These are phyloP conservation scores for Hymenoscyphus salicellus DNA, from an alignment of 2,329 filamentous ascomycete species.

Conservation along the genomic window DNA sequence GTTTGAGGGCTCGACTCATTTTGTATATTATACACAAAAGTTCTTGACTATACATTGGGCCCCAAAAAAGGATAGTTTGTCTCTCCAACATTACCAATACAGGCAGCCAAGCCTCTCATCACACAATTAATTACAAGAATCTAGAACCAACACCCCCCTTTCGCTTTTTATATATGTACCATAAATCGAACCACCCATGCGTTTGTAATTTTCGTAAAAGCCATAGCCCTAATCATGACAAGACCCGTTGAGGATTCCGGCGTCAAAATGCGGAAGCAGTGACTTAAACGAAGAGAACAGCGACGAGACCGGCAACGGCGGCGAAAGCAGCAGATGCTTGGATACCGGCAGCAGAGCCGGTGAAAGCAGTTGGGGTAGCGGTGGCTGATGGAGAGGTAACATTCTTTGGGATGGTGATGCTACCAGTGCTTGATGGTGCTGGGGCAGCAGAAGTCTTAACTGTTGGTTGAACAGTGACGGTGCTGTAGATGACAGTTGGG, in stretches of 20 bases:
- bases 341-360: conserved; percentile 34
- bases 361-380: conserved; percentile 20
- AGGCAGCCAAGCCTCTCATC: conserved; percentile 2
- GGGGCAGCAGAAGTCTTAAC: conserved; percentile 15
- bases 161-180: conserved; percentile 9
- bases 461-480: conserved; percentile 29
- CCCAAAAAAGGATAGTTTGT: conserved; percentile 2
- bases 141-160: conserved; percentile 5
- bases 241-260: conserved; percentile 25
- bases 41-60: conserved; percentile 9
- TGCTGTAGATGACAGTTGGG: conserved; percentile 28
- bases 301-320: conserved; percentile 25
- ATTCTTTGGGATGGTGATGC: conserved; percentile 14
- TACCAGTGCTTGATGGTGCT: conserved; percentile 20
- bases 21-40: conserved; percentile 10
- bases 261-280: conserved; percentile 22
- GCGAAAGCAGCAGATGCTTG: conserved; percentile 36
- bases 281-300: conserved; percentile 37
- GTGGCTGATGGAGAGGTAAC: conserved; percentile 22
- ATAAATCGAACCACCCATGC: conserved; percentile 5
- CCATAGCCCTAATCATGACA: conserved; percentile 28
- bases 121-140: conserved; percentile 19
- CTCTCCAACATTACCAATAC: conserved; percentile 10
- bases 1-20: conserved; percentile 13
- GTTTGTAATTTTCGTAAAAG: conserved; percentile 29